Evolutionary conservation across 2,329 filamentous ascomycete genomes (phyloP).

Genomic region (Scedosporium apiospermum): DNA sequence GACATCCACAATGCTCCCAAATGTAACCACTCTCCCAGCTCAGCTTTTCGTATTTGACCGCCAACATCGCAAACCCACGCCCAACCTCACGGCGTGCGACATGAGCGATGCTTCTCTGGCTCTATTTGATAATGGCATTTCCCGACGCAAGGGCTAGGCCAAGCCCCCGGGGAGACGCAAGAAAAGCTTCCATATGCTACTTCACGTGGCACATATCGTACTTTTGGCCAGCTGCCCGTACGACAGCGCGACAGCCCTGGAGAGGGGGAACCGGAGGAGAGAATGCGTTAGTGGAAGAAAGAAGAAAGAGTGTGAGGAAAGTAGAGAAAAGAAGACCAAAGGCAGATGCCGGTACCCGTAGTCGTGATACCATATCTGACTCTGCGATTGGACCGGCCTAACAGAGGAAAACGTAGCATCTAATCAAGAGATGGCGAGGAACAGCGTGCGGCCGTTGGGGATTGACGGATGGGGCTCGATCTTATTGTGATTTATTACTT

Average conservation of each 20-base stretch:
- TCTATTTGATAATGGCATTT: too few relatives aligned
- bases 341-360: background rate
- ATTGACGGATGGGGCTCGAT: too few relatives aligned
- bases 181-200: background rate
- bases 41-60: background rate
- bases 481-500: too few relatives aligned
- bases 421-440: background rate
- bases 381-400: background rate
- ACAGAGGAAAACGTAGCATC: background rate
- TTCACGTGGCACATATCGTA: background rate
- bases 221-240: too few relatives aligned
- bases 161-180: too few relatives aligned
- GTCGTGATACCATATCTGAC: background rate
- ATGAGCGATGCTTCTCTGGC: background rate
- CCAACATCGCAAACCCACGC: background rate
- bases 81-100: background rate
- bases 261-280: too few relatives aligned
- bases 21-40: background rate
- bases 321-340: background rate
- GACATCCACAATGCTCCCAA: background rate
- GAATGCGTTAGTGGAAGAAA: too few relatives aligned
- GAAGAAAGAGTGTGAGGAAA: background rate
- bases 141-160: too few relatives aligned
- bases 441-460: too few relatives aligned
- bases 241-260: too few relatives aligned